Conservation (phyloP, 306 rosid genomes). For the Vigna trinervia region DNA sequence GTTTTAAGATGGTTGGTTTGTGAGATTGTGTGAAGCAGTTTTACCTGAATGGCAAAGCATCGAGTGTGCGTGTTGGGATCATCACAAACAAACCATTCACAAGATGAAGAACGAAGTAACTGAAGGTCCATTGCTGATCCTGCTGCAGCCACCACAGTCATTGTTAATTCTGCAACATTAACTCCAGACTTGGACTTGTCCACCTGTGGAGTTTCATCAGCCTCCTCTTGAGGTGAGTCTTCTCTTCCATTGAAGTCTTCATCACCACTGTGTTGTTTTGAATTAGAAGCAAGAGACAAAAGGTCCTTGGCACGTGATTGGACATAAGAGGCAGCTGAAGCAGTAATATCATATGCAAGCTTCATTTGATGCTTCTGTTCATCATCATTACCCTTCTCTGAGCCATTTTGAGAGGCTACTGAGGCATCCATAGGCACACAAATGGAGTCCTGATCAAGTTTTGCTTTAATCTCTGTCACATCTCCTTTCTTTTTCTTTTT, state of each 20-base stretch:
- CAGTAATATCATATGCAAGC: neutral
- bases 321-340: conserved; percentile 15
- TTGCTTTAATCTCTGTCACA: neutral
- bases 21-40: neutral
- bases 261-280: neutral
- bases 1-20: neutral
- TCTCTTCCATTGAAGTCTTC: conserved; percentile 1
- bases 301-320: conserved; percentile 2
- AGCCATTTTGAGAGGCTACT: conserved; percentile 2
- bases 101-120: neutral
- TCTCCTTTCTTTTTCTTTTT: conserved; percentile 5
- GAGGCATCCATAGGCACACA: conserved; percentile 10
- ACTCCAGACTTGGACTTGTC: neutral
- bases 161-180: neutral
- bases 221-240: conserved; percentile 4
- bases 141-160: conserved; percentile 5
- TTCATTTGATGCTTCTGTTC: conserved; percentile 1
- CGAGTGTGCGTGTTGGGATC: conserved; percentile 12
- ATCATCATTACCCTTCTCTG: conserved; percentile 2
- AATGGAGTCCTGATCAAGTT: neutral
- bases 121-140: conserved; percentile 7
- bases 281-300: neutral
- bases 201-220: conserved; percentile 1
- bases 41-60: conserved; percentile 16
- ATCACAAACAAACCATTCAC: conserved; percentile 25